A percentile compares a stretch with the other conserved stretches of the same genome.
phyloP scores from a whole-genome alignment of 495 filamentous ascomycete genomes.

The Penicillium tannophilum region DNA sequence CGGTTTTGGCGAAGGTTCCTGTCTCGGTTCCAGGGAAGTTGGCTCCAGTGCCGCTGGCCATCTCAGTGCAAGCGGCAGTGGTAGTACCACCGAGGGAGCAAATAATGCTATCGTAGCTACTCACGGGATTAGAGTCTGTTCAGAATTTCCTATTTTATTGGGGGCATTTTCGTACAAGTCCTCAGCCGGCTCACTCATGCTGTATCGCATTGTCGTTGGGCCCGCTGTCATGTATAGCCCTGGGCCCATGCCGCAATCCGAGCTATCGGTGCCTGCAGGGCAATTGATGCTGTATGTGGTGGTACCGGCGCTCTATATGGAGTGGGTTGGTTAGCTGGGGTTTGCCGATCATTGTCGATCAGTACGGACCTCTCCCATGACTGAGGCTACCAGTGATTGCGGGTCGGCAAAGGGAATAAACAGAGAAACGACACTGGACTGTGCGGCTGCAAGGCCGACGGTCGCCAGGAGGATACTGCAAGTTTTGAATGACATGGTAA shows the following conservation, averaged over 20 bases:
- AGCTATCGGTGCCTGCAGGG: slow-evolving; percentile 30
- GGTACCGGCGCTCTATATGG: slow-evolving; percentile 30
- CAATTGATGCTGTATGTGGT: slow-evolving; percentile 47
- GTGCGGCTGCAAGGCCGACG: slow-evolving; percentile 28
- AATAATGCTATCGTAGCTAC: slow-evolving; percentile 29
- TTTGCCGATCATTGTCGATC: not conserved
- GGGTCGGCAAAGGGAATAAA: slow-evolving; percentile 38
- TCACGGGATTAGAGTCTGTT: not conserved
- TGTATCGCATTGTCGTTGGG: slow-evolving; percentile 24
- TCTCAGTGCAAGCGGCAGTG: slow-evolving; percentile 38
- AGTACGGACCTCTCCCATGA: slow-evolving; percentile 35
- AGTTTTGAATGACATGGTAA: slow-evolving; percentile 7
- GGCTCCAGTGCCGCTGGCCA: slow-evolving; percentile 27
- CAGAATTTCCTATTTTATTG: not conserved
- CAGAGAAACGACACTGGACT: slow-evolving; percentile 35
- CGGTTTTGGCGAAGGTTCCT: slow-evolving; percentile 12
- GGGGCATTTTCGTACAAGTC: slow-evolving; percentile 1
- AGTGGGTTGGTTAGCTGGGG: slow-evolving; percentile 5
- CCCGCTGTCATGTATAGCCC: slow-evolving; percentile 37
- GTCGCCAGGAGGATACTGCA: slow-evolving; percentile 10
- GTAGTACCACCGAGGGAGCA: slow-evolving; percentile 42
- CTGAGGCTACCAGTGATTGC: slow-evolving; percentile 41
- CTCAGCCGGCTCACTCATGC: slow-evolving; percentile 17
- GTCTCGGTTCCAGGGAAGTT: slow-evolving; percentile 29
- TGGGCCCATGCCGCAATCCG: slow-evolving; percentile 37